Base-by-base conservation (phyloP, 2,329 filamentous ascomycete genomes). In the Didymosphaeria variabile region DNA sequence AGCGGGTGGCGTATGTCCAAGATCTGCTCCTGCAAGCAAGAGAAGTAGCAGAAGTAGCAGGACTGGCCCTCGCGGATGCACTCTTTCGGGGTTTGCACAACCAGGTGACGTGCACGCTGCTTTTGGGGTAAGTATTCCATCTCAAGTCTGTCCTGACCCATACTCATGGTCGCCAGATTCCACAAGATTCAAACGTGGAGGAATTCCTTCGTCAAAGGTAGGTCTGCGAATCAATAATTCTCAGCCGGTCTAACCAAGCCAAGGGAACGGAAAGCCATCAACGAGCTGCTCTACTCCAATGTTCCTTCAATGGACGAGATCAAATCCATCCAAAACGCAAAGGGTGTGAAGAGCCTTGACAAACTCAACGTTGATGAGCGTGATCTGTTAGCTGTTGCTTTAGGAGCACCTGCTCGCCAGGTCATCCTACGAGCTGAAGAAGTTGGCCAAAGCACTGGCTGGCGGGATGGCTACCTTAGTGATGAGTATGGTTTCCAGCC, bases 381-480 rank as follows among this genome's bases (percentile, higher is more conserved):
- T 32, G 82, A 85, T 54, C 71, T 86, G 5, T 77, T 86, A 1
- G 84, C 84, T 15, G 79, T 84, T 6, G 84, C 84, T 1, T 77
- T 86, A 5, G 84, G 85, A 1, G 84, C 84, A 0, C 84, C 85
- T 1, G 84, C 84, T 23, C 80, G 84, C 12, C 84, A 86, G 67
- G 84, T 87, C 5, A 82, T 86, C 58, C 70, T 84, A 26, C 75
- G 84, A 40, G 84, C 84, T 13, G 83, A 86, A 65, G 81, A 85
- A 34, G 81, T 86, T n/a, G 84, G 84, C 0, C 74, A 80, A 0
- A 70, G 71, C 36, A 85, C 82, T 0, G 84, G 85, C 19, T 87
- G 84, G 84, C 78, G 82, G 53, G 85, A 86, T 61, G 83, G 83
- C 0, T 85, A 84, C 66, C 80, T 86, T 34, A 83, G 79, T 59